phyloP scores from a whole-genome alignment of 345 rosid genomes.

The Eucalyptus pauciflora region DNA sequence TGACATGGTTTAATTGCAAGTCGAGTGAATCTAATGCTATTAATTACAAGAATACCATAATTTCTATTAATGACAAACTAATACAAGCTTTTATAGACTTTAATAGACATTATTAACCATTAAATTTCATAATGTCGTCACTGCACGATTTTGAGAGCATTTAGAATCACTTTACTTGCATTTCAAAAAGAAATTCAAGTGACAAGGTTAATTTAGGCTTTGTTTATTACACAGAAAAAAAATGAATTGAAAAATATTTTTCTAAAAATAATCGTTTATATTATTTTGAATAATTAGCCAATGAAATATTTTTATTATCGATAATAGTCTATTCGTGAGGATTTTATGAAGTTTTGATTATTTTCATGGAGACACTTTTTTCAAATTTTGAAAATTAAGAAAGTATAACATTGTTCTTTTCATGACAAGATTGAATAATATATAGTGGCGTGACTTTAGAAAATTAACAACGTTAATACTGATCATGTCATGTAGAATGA shows the following conservation, averaged over 20 bases:
- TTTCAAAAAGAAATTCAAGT: background rate
- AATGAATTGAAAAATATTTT: too few relatives aligned
- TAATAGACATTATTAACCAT: background rate
- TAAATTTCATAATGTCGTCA: background rate
- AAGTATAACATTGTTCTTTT: too few relatives aligned
- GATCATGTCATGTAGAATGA: rapidly evolving
- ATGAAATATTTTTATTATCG: too few relatives aligned
- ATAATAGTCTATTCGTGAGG: background rate
- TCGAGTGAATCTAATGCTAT: background rate
- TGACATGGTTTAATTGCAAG: background rate
- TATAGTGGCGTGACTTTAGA: background rate
- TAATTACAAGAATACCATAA: background rate
- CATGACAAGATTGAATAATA: background rate
- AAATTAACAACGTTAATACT: background rate
- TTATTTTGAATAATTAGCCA: too few relatives aligned
- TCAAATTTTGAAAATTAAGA: background rate
- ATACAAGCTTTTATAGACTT: background rate
- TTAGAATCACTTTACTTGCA: background rate
- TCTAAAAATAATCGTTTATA: too few relatives aligned
- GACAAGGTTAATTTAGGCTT: background rate
- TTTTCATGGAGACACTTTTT: background rate
- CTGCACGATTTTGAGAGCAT: background rate
- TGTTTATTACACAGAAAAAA: too few relatives aligned
- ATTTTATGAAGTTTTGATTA: background rate
- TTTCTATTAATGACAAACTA: background rate